phyloP scores from a whole-genome alignment of 805 yeast genomes.

The Cyberlindnera bimundalis region DNA sequence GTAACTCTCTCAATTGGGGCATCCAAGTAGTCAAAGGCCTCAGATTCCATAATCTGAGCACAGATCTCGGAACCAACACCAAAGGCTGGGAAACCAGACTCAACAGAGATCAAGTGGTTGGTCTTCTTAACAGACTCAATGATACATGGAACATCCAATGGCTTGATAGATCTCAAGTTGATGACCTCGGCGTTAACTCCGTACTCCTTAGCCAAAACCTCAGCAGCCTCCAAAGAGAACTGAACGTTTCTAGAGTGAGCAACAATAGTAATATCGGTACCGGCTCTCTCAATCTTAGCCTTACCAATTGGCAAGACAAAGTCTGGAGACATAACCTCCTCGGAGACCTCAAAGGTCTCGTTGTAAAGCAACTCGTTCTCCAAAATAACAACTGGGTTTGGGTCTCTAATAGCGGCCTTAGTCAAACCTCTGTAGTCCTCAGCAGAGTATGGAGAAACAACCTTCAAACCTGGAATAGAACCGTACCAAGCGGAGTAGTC shows the following conservation, averaged over 20 bases:
- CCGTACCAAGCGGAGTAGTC: conserved; percentile 98
- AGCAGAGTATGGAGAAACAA: conserved; percentile 89
- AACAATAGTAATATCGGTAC: conserved; percentile 85
- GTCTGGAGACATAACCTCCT: conserved; percentile 85
- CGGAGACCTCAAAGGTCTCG: conserved; percentile 84
- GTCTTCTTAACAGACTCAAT: conserved; percentile 92
- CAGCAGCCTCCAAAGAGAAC: conserved; percentile 87
- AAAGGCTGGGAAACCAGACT: conserved; percentile 96
- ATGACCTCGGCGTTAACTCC: conserved; percentile 91
- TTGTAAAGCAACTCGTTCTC: conserved; percentile 96
- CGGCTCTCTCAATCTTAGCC: conserved; percentile 93
- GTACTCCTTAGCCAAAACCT: conserved; percentile 74
- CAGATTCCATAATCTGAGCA: conserved; percentile 97
- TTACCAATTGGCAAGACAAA: conserved; percentile 90
- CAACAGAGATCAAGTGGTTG: conserved; percentile 92
- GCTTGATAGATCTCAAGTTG: conserved; percentile 95
- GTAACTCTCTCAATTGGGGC: conserved; percentile 98
- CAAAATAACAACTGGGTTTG: conserved; percentile 93
- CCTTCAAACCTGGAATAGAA: conserved; percentile 96
- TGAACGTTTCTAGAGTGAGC: conserved; percentile 90
- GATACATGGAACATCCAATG: conserved; percentile 86
- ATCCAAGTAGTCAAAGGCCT: conserved; percentile 96
- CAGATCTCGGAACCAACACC: conserved; percentile 98
- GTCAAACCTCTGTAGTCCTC: conserved; percentile 95
- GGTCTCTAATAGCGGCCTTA: conserved; percentile 97